These are phyloP conservation scores for Rubia tinctorum DNA, from an alignment of 305 asterid species.

Conservation along the genomic window DNA sequence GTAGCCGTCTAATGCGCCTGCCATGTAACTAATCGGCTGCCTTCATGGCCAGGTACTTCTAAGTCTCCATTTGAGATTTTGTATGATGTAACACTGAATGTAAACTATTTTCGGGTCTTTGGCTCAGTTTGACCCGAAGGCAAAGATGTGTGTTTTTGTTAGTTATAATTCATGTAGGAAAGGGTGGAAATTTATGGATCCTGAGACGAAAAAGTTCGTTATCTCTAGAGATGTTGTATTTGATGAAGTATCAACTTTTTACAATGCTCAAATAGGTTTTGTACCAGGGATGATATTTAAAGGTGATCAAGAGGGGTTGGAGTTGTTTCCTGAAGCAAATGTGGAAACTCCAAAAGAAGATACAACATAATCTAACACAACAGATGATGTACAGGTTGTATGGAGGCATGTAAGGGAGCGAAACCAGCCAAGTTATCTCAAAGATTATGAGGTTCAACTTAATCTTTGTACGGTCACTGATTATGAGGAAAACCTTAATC, in stretches of 20 bases:
- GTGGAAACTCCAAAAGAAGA: not conserved
- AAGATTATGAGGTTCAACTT: too few relatives aligned
- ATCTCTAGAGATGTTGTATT: constrained; percentile 22
- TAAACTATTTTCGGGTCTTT: not conserved
- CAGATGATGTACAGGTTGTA: too few relatives aligned
- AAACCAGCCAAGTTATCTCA: too few relatives aligned
- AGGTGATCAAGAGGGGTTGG: not conserved
- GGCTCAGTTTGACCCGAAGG: constrained; percentile 23
- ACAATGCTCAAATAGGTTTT: too few relatives aligned
- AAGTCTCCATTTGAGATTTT: not conserved
- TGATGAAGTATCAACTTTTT: too few relatives aligned
- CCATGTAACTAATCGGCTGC: not conserved
- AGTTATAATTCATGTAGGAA: constrained; percentile 11
- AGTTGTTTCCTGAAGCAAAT: not conserved
- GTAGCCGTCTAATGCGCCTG: not conserved
- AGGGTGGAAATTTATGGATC: constrained; percentile 22
- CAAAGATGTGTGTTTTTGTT: constrained; percentile 18
- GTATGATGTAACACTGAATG: too few relatives aligned
- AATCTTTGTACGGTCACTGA: too few relatives aligned
- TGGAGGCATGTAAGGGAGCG: too few relatives aligned
- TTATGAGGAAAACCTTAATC: too few relatives aligned
- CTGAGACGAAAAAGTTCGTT: constrained; percentile 7
- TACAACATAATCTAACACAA: too few relatives aligned
- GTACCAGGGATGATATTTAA: constrained; percentile 6
- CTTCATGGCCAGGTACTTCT: not conserved